phyloP scores from a whole-genome alignment of 257 asterid species.

The Solanum medicagineum region DNA sequence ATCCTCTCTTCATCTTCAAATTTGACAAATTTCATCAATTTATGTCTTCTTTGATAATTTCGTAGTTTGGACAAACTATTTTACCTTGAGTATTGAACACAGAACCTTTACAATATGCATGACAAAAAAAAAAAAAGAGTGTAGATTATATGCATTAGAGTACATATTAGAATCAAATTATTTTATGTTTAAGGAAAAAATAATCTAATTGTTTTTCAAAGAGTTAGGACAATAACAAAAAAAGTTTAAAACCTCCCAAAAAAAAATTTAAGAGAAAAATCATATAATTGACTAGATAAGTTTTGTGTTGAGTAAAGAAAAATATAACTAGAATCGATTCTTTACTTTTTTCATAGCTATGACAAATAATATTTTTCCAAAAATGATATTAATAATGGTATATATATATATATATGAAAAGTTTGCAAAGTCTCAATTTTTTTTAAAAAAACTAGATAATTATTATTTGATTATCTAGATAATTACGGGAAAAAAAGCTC shows the following conservation, averaged over 20 bases:
- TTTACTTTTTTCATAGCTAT: background rate
- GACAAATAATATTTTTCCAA: background rate
- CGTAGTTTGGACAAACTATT: background rate
- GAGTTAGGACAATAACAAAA: too few species aligned
- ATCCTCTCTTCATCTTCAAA: background rate
- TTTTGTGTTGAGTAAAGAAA: too few species aligned
- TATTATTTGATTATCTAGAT: too few species aligned
- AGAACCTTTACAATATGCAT: background rate
- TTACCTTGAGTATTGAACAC: background rate
- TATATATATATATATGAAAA: background rate
- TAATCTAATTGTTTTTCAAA: too few species aligned
- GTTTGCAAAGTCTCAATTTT: background rate
- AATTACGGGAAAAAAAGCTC: too few species aligned
- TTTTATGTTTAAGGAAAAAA: too few species aligned
- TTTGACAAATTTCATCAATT: background rate
- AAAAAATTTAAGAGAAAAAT: background rate
- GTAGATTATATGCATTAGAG: background rate
- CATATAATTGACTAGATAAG: too few species aligned
- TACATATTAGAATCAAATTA: too few species aligned
- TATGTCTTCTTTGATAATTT: background rate
- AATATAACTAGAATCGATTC: too few species aligned
- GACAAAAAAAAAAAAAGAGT: background rate
- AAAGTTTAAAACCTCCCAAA: too few species aligned
- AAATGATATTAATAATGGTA: background rate
- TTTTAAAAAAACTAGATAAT: background rate